Conservation (phyloP, 208 protist genomes). For the Trypanosoma platydactyli region DNA sequence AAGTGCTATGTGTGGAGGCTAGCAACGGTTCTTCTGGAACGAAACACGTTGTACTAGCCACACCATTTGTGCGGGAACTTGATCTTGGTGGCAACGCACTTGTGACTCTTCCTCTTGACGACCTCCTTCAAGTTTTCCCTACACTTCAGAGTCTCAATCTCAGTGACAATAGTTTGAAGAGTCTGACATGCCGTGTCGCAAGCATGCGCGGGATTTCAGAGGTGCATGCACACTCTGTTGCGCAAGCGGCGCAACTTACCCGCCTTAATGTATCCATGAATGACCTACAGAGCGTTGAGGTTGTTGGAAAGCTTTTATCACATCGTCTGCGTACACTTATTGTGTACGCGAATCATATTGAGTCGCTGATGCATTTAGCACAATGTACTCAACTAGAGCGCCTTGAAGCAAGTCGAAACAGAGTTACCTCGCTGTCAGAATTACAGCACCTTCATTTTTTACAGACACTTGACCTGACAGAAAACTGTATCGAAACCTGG, state of each 20-base stretch:
- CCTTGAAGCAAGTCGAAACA: constrained; percentile 59
- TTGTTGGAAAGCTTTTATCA: constrained; percentile 39
- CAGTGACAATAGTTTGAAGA: constrained; percentile 42
- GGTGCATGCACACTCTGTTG: constrained; percentile 48
- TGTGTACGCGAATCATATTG: constrained; percentile 48
- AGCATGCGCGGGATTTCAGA: constrained; percentile 55
- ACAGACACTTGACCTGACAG: constrained; percentile 60
- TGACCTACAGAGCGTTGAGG: constrained; percentile 33
- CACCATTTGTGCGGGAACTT: constrained; percentile 40
- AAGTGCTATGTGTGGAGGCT: constrained; percentile 5
- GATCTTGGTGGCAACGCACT: constrained; percentile 76
- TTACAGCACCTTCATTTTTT: constrained; percentile 42
- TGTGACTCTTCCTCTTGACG: constrained; percentile 34
- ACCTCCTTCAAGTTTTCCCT: constrained; percentile 53
- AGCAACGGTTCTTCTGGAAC: background rate
- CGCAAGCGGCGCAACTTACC: constrained; percentile 32
- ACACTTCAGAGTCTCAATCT: constrained; percentile 38
- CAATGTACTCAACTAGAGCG: constrained; percentile 43
- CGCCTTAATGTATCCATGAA: constrained; percentile 68
- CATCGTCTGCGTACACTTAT: constrained; percentile 33
- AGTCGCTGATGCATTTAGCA: constrained; percentile 42
- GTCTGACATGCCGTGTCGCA: constrained; percentile 12
- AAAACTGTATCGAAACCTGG: constrained; percentile 46
- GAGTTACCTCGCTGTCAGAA: constrained; percentile 33
- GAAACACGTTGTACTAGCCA: constrained; percentile 6